Evolutionary conservation across 2,329 filamentous ascomycete species (phyloP).

Genomic region (Alternaria ventricosa): DNA sequence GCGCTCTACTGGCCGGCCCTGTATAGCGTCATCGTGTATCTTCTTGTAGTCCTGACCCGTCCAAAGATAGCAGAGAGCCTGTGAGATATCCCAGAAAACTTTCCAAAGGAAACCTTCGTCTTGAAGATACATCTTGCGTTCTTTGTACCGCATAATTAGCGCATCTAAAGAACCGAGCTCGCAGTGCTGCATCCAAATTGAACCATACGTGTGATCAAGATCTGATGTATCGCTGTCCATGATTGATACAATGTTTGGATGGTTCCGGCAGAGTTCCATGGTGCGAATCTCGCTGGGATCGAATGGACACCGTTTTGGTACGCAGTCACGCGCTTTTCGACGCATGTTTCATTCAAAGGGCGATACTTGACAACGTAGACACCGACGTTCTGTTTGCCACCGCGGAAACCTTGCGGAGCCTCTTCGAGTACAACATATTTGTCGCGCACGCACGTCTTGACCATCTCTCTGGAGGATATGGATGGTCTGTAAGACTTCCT

Average conservation of each 20-base stretch:
- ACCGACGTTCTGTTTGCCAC: not conserved
- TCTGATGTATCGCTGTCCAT: not conserved
- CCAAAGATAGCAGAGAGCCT: slow-evolving; percentile 19
- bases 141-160: slow-evolving; percentile 3
- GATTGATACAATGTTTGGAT: not conserved
- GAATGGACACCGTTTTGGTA: not conserved
- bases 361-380: not conserved
- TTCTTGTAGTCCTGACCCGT: slow-evolving; percentile 4
- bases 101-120: slow-evolving; percentile 25
- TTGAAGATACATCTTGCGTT: not conserved
- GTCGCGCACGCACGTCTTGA: not conserved
- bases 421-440: not conserved
- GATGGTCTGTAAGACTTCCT: not conserved
- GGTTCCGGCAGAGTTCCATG: not conserved
- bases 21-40: not conserved
- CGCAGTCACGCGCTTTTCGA: not conserved
- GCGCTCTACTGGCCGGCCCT: not conserved
- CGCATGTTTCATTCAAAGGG: not conserved
- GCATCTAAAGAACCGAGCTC: slow-evolving; percentile 21
- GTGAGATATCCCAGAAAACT: slow-evolving; percentile 15
- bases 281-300: not conserved
- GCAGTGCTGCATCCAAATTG: slow-evolving; percentile 21
- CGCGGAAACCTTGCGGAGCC: not conserved
- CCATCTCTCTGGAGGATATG: not conserved
- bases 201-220: not conserved